Percentiles rank a stretch among this genome's conserved stretches.
These are phyloP conservation scores for Protomyces macrosporus DNA, from an alignment of 1,139 yeast genomes.

Conservation along the genomic window DNA sequence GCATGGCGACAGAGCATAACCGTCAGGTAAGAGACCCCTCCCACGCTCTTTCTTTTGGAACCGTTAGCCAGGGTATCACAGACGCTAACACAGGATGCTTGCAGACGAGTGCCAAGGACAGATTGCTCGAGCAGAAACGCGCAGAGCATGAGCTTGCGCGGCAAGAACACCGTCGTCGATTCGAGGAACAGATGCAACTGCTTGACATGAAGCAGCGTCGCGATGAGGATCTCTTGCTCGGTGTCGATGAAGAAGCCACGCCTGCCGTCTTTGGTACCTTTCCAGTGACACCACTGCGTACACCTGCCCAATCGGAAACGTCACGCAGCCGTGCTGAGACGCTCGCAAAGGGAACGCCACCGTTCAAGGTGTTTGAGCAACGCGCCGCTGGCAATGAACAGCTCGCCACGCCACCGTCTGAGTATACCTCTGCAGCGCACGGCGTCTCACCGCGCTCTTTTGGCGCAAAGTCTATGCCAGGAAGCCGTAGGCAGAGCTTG, in stretches of 20 bases:
- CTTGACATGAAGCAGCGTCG: slow-evolving; percentile 34
- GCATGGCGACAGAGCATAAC: not conserved
- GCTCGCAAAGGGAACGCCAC: slow-evolving; percentile 25
- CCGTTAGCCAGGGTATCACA: not conserved
- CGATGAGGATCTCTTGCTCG: slow-evolving; percentile 33
- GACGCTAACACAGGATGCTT: not conserved
- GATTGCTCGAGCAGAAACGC: slow-evolving; percentile 32
- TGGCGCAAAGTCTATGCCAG: slow-evolving; percentile 27
- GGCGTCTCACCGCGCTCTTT: slow-evolving; percentile 31
- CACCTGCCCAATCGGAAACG: slow-evolving; percentile 29
- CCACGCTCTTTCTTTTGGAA: not conserved
- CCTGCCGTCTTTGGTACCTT: slow-evolving; percentile 26
- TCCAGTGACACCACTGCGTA: slow-evolving; percentile 31
- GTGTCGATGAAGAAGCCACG: slow-evolving; percentile 24
- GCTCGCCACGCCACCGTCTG: slow-evolving; percentile 32
- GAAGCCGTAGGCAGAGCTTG: slow-evolving; percentile 28
- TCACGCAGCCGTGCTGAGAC: slow-evolving; percentile 25
- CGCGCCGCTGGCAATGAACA: slow-evolving; percentile 30
- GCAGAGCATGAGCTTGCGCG: slow-evolving; percentile 33
- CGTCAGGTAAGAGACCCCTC: not conserved
- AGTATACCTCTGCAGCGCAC: slow-evolving; percentile 28
- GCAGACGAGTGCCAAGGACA: slow-evolving; percentile 9
- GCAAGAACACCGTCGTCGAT: slow-evolving; percentile 33
- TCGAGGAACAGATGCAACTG: slow-evolving; percentile 34
- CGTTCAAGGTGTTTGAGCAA: slow-evolving; percentile 11